These are phyloP conservation scores for Suillus alpinus DNA, from an alignment of 768 basidiomycete genomes.

Conservation along the genomic window DNA sequence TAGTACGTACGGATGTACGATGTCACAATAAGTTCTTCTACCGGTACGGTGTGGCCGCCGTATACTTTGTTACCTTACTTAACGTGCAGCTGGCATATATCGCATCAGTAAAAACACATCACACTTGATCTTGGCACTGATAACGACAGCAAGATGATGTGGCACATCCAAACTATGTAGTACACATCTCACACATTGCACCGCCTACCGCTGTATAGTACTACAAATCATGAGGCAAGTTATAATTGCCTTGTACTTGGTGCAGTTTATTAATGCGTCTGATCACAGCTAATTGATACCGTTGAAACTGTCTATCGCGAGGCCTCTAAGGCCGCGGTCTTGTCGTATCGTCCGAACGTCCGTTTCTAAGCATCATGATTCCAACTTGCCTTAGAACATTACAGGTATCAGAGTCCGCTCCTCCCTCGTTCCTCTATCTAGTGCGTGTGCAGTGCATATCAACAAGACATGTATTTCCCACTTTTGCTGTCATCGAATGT, in stretches of 20 bases:
- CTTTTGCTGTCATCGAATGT: not conserved
- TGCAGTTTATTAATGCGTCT: not conserved
- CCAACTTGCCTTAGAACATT: conserved; percentile 50
- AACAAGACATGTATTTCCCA: not conserved
- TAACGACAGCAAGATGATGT: conserved; percentile 97
- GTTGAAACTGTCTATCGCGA: conserved; percentile 98
- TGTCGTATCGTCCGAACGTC: conserved; percentile 96
- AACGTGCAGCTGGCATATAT: conserved; percentile 2
- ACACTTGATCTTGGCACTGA: too few species aligned
- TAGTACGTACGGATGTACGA: too few species aligned
- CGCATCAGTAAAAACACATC: conserved; percentile 84
- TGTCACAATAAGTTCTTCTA: conserved; percentile 82
- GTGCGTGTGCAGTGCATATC: not conserved
- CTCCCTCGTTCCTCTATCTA: not conserved
- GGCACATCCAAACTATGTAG: not conserved
- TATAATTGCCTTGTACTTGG: not conserved
- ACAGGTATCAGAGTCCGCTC: conserved; percentile 53
- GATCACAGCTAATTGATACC: conserved; percentile 83
- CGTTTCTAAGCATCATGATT: conserved; percentile 49
- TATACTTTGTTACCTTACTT: too few species aligned
- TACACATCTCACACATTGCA: not conserved
- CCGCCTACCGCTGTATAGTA: conserved; percentile 51
- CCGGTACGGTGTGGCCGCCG: too few species aligned
- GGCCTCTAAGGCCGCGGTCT: conserved; percentile 94
- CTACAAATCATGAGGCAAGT: conserved; percentile 91